A percentile compares a stretch with the other conserved stretches of the same genome.
Evolutionary conservation across 169 alveolate species (phyloP).

Genomic region (Plasmodium cynomolgi): DNA sequence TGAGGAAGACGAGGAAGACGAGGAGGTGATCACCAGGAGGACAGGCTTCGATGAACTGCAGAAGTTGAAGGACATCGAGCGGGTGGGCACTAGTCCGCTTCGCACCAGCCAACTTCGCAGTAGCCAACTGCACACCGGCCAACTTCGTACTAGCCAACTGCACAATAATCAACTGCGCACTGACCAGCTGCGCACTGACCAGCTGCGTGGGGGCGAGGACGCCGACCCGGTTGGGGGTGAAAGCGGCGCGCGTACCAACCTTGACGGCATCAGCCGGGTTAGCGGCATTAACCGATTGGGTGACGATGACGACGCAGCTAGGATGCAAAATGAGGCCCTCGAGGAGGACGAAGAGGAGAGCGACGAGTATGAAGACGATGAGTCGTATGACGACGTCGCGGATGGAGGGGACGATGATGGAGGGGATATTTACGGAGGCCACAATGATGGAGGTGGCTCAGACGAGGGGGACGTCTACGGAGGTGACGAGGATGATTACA

Average conservation of each 20-base stretch:
- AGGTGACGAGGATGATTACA: slow-evolving; percentile 61
- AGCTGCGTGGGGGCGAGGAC: not conserved
- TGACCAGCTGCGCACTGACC: slow-evolving; percentile 4
- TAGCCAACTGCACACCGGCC: no score
- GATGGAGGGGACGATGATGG: slow-evolving; percentile 40
- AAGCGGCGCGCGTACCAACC: not conserved
- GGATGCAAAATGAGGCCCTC: not conserved
- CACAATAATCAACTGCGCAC: no score
- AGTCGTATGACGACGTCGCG: not conserved
- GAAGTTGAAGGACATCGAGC: slow-evolving; percentile 7
- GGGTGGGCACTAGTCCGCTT: not conserved
- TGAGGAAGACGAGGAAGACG: not conserved
- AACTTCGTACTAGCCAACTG: no score
- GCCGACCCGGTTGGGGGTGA: not conserved
- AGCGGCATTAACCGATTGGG: not conserved
- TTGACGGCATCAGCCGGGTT: not conserved
- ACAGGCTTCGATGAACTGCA: slow-evolving; percentile 21
- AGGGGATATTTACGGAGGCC: slow-evolving; percentile 16
- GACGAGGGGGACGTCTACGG: slow-evolving; percentile 33
- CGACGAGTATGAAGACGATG: slow-evolving; percentile 32
- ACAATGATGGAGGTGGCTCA: not conserved
- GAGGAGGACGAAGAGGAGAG: slow-evolving; percentile 13
- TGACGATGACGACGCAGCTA: not conserved
- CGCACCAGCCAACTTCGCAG: slow-evolving; percentile 1
- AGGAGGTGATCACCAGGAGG: not conserved